Evolutionary conservation across 1,139 yeast genomes (phyloP), one percentile per base, ranked within the genome.

Genomic region (Taiozyma sp.): DNA sequence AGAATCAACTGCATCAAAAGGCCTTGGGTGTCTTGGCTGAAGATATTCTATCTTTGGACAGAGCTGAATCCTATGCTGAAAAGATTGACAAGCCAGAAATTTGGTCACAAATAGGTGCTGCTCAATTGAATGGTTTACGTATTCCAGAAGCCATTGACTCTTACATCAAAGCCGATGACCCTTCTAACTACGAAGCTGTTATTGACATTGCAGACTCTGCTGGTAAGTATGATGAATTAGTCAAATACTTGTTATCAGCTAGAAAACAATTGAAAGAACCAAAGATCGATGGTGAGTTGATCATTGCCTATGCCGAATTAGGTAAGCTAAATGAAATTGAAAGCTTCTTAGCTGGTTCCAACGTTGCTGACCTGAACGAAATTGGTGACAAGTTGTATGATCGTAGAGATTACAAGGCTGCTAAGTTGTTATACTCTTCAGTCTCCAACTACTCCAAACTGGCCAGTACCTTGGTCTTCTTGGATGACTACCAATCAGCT

Each of bases 151-250:
- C 99, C 36, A 87, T 93, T 64, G 84, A 83, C 52, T 89, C 97
- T 22, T 89, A 88, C 64, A 88, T 92, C 64, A 87, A 83, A 66
- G 96, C 98, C 42, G 82, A 86, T 65, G 96, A 93, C 68, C 96
- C 98, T 51, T 81, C 87, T 55, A 91, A 93, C 74, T 93, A 79
- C 66, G 91, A 84, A 54, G 92, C 88, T 65, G 97, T 93, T 48
- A 92, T 95, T 72, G 98, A 93, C 64, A 87, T 92, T 66, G 85
- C 99, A 51, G 95, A 91, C 65, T 95, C 89, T 65, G 96, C 97
- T 43, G 98, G 97, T 57, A 93, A 92, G 69, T 96, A 85, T 68
- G 97, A 92, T 65, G 99, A 93, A 69, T 83, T 95, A 61, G 77
- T 93, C 62, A 83, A 89, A 59, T 93, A 81, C 73, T 80, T 93